Evolutionary conservation across 2,329 filamentous ascomycete species (phyloP).

Genomic region (Nigrospora osmanthi): DNA sequence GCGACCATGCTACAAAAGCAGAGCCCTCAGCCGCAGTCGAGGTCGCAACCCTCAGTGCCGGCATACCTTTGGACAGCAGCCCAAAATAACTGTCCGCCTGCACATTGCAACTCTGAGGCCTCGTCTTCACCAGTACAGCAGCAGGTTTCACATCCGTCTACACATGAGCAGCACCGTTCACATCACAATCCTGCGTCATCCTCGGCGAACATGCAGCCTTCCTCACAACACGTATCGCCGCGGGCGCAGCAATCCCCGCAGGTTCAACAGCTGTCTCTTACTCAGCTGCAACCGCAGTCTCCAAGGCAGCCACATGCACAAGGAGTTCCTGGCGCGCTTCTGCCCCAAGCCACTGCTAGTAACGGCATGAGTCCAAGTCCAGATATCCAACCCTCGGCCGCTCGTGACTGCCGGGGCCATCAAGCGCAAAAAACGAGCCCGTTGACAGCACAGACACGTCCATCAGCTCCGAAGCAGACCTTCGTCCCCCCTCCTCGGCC

Average conservation of each 20-base stretch:
- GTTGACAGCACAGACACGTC: conserved; percentile 7
- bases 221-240: too few species aligned
- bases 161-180: background rate
- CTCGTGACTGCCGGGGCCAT: background rate
- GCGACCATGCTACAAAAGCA: conserved; percentile 18
- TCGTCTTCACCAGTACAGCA: background rate
- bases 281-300: too few species aligned
- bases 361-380: too few species aligned
- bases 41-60: conserved; percentile 6
- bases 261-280: too few species aligned
- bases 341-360: too few species aligned
- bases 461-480: conserved; percentile 13
- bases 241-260: too few species aligned
- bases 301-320: too few species aligned
- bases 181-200: background rate
- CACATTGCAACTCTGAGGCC: background rate
- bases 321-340: too few species aligned
- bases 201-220: too few species aligned
- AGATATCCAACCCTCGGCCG: background rate
- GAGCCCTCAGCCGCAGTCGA: conserved; percentile 1
- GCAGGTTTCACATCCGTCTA: background rate
- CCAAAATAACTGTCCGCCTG: background rate
- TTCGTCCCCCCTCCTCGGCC: conserved; percentile 21
- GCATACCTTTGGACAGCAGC: background rate
- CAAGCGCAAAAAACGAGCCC: background rate